Evolutionary conservation across 805 yeast genomes (phyloP).

Genomic region (Candida tallmaniae): DNA sequence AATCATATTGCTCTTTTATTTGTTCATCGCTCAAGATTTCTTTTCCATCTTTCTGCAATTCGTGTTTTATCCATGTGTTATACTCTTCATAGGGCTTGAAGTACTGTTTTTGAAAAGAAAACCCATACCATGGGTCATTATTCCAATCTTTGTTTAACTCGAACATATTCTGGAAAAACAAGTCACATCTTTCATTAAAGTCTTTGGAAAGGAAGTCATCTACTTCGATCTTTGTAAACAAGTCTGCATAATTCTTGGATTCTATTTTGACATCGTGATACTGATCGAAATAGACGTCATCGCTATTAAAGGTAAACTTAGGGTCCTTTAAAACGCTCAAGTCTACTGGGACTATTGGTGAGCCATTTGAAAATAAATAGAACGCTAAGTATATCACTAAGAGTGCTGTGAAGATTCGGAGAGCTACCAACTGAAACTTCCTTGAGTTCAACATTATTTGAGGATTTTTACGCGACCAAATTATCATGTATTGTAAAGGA

Average conservation of each 20-base stretch:
- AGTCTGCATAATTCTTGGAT: conserved; percentile 7
- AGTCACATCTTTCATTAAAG: conserved; percentile 17
- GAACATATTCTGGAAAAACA: conserved; percentile 16
- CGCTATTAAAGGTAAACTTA: background rate
- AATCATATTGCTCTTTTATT: conserved; percentile 5
- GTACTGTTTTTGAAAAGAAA: conserved; percentile 12
- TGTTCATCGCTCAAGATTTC: conserved; percentile 7
- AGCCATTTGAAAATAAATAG: too few relatives aligned
- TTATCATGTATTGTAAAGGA: too few relatives aligned
- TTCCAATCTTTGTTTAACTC: conserved; percentile 13
- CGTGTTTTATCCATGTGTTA: conserved; percentile 5
- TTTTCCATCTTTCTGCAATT: conserved; percentile 4
- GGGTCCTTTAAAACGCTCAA: conserved; percentile 3
- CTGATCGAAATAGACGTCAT: background rate
- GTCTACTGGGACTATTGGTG: too few relatives aligned
- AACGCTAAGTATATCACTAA: too few relatives aligned
- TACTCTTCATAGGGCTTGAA: conserved; percentile 11
- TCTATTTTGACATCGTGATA: conserved; percentile 2
- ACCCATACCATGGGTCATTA: conserved; percentile 13
- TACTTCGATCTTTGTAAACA: conserved; percentile 8
- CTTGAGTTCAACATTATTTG: too few relatives aligned
- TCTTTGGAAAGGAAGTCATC: conserved; percentile 6
- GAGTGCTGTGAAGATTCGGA: too few relatives aligned
- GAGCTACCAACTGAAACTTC: too few relatives aligned
- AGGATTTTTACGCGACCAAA: too few relatives aligned